Evolutionary conservation across 106 monocot species (phyloP), one percentile per base, ranked within the genome.

Genomic region (Narthecium ossifragum): DNA sequence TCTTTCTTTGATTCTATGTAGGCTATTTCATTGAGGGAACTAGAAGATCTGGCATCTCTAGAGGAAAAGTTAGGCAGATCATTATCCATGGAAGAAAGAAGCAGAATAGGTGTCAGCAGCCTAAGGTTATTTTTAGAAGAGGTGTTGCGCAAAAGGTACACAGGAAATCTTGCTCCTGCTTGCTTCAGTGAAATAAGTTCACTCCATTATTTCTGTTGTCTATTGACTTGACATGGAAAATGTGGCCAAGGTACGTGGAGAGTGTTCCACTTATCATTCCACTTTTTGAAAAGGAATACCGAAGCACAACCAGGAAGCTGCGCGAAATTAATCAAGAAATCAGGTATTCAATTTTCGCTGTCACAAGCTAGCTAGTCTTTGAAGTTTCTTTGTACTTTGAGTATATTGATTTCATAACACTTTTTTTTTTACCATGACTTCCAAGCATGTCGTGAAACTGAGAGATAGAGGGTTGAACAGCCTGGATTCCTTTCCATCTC

Each of bases 251-350:
- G 83, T 92, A 88, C 22, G 66, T 87, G 75, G 87, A 80, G 45
- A 87, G 68, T 73, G 84, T 92, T 70, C 92, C 92, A 25, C 59
- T 87, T 51, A 80, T 92, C 58, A 71, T 92, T 72, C 84, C 87
- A 58, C 80, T 92, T 72, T 75, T 92, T 26, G 92, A 87, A 32
- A 92, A 84, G 33, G 87, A 92, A 70, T 61, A 71, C 30, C 77
- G 92, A 2, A 73, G 77, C 49, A 46, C 75, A 51, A 84, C 74
- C 64, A 84, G 75, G 60, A 87, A 84, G 52, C 66, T 92, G 27
- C 74, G 63, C 33, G 84, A 87, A 50, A 51, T 78, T 23, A 87
- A 60, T 83, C 77, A 87, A 72, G 92, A 92, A 70, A 53, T 92
- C 55, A 65, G 87, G 88, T 88, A 26, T 32, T 7, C 20, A 18